Evolutionary conservation across 177 flowering plant genomes (phyloP).

Genomic region (Tripterygium wilfordii): DNA sequence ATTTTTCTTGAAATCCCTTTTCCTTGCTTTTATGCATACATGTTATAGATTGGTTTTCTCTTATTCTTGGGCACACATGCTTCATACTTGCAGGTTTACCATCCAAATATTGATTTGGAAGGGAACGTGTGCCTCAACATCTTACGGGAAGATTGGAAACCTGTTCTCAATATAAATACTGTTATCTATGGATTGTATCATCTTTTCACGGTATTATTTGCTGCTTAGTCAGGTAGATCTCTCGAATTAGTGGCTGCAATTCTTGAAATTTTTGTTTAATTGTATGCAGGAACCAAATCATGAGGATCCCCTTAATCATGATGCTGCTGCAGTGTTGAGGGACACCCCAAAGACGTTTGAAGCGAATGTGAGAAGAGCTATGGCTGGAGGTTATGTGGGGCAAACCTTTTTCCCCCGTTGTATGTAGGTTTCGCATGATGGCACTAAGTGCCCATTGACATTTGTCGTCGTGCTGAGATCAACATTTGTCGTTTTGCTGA

Average conservation of each 20-base stretch:
- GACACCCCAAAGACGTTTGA: conserved; percentile 80
- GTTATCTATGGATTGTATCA: conserved; percentile 62
- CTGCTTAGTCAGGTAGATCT: too few species aligned
- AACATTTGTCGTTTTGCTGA: too few species aligned
- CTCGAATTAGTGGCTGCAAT: too few species aligned
- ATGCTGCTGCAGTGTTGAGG: conserved; percentile 84
- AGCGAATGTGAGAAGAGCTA: conserved; percentile 80
- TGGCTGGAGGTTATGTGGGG: conserved; percentile 87
- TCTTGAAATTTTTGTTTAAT: too few species aligned
- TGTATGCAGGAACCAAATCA: conserved; percentile 75
- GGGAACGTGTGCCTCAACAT: conserved; percentile 75
- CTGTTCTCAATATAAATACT: conserved; percentile 66
- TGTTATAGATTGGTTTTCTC: neutral
- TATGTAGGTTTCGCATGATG: conserved; percentile 25
- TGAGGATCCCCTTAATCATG: conserved; percentile 94
- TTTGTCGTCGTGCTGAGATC: neutral
- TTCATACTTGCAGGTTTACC: conserved; percentile 48
- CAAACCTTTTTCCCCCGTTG: conserved; percentile 69
- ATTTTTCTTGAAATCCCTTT: neutral
- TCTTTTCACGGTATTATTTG: conserved; percentile 58
- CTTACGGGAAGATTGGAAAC: conserved; percentile 75
- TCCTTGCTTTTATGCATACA: too few species aligned
- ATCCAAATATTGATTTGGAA: conserved; percentile 74
- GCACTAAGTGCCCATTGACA: neutral
- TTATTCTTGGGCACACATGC: neutral